Percentiles rank a stretch among this genome's conserved stretches.
Evolutionary conservation across 345 rosid species (phyloP).

Genomic region (Ceriops decandra): DNA sequence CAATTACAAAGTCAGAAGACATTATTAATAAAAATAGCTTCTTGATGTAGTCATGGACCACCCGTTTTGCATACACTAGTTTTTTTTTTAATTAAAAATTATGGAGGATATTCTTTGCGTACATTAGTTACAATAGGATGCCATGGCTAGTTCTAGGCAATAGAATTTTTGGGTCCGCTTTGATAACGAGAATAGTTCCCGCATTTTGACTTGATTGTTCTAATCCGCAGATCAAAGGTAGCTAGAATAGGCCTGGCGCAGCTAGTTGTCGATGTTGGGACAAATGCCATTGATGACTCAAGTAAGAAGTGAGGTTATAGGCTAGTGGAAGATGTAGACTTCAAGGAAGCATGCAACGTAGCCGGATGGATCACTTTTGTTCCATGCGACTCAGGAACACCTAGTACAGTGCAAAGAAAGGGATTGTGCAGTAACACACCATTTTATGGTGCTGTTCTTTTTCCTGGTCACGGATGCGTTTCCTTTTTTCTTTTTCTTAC

Average conservation of each 20-base stretch:
- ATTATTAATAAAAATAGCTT: too few species aligned
- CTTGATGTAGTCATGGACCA: too few species aligned
- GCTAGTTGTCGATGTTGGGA: conserved; percentile 87
- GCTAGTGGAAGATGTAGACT: conserved; percentile 89
- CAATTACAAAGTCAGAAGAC: too few species aligned
- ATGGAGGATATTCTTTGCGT: too few species aligned
- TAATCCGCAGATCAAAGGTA: conserved; percentile 60
- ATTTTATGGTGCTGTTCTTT: too few species aligned
- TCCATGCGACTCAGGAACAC: conserved; percentile 91
- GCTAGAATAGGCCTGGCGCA: conserved; percentile 93
- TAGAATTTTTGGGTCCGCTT: background rate
- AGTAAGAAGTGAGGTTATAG: conserved; percentile 71
- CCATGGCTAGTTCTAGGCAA: too few species aligned
- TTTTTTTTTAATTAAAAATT: too few species aligned
- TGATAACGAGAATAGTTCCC: background rate
- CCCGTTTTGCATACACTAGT: too few species aligned
- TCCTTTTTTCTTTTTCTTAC: background rate
- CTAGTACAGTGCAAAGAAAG: conserved; percentile 71
- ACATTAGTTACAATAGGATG: background rate
- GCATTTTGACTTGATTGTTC: conserved; percentile 3
- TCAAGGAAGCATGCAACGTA: conserved; percentile 61
- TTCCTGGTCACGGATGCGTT: background rate
- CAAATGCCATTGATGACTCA: conserved; percentile 70
- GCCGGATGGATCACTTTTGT: conserved; percentile 87
- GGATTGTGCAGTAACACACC: conserved; percentile 34